Evolutionary conservation across 345 rosid species (phyloP), one percentile per base, ranked within the genome.

Genomic region (Chamaenerion angustifolium): DNA sequence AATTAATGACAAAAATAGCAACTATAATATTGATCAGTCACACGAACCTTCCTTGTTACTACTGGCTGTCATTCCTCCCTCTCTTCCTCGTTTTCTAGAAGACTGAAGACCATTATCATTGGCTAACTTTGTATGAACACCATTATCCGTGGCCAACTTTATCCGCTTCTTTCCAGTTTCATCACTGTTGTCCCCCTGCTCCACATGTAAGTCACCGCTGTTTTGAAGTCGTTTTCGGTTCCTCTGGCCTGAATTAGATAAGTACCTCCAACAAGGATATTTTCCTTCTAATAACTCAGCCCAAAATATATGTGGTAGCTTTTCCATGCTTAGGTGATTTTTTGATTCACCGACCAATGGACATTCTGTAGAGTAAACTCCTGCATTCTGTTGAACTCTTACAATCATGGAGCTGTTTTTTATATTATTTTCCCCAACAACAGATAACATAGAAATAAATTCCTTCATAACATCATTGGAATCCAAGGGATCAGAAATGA

Each of bases 231-330:
- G 78, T 71, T 92, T 92, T 35, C 90, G 76, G 48, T 56, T 77
- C 66, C 93, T 76, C 40, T 71, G 93, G 25, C 78, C 62, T 56
- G 71, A 71, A 67, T 46, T 64, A 53, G 80, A 69, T 44, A 44
- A 19, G 67, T 76, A 82, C 64, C 65, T 92, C 96, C 98, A 92
- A 51, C 41, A 42, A 23, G 93, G 96, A 50, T 48, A 48, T 71
- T 67, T 82, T 42, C 76, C 83, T n/a, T 63, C 69, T 40, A 84
- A 63, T 58, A 84, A 70, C 52, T 71, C 80, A 64, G 71, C 60
- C 98, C 98, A 87, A 64, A 84, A 84, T 19, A 71, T 37, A 48
- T 77, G 76, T 5, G 95, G 81, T 27, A 54, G 61, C 42, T 68
- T 77, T 68, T 74, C 83, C 67, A 73, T 72, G 18, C 58, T 59